Evolutionary conservation across 352 stramenopile genomes (phyloP).

Genomic region (Aphanomyces cochlioides): DNA sequence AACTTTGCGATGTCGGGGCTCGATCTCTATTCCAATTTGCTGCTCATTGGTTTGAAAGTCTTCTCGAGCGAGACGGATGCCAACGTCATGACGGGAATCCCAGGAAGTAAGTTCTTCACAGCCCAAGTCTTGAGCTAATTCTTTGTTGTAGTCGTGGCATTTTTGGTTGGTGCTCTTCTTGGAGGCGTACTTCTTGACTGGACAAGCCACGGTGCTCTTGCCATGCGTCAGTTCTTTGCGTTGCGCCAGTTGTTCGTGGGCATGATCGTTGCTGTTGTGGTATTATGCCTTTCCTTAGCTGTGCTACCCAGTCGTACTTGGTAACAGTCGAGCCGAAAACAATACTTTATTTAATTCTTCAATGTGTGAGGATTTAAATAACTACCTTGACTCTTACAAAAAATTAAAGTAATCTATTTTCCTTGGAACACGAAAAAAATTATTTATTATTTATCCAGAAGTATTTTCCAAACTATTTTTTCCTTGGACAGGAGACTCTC

Average conservation of each 20-base stretch:
- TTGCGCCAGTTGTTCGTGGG: not conserved
- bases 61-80: slow-evolving; percentile 78
- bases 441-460: no score
- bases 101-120: not conserved
- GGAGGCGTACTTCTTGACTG: slow-evolving; percentile 3
- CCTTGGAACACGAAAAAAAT: no score
- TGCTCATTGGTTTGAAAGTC: slow-evolving; percentile 88
- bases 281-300: not conserved
- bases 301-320: not conserved
- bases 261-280: not conserved
- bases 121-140: not conserved
- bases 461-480: no score
- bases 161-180: not conserved
- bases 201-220: not conserved
- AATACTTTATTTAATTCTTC: no score
- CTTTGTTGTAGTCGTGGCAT: slow-evolving; percentile 1
- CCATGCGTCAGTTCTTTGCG: not conserved
- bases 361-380: no score
- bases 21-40: slow-evolving; percentile 77
- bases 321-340: no score
- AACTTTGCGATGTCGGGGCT: slow-evolving; percentile 83
- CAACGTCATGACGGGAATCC: slow-evolving; percentile 76
- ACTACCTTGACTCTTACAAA: no score
- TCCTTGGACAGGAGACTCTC: no score
- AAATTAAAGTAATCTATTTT: no score